These are phyloP conservation scores for Cladophialophora immunda DNA, from an alignment of 2,329 filamentous ascomycete genomes.

Conservation along the genomic window DNA sequence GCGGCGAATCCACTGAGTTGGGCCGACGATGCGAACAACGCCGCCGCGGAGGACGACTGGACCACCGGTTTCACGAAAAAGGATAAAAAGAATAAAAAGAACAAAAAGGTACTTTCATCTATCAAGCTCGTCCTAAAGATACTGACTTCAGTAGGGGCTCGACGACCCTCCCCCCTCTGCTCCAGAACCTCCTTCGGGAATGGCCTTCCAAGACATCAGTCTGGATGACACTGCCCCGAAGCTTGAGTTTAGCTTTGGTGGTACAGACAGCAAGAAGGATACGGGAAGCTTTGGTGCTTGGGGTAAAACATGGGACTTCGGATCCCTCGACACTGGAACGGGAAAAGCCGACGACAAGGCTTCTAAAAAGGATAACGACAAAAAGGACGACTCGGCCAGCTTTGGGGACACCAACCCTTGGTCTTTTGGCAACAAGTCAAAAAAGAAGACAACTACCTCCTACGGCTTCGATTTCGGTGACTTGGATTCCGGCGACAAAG, in stretches of 20 bases:
- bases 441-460: slow-evolving; percentile 48
- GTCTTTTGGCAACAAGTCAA: slow-evolving; percentile 48
- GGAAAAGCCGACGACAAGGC: slow-evolving; percentile 44
- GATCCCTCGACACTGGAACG: slow-evolving; percentile 46
- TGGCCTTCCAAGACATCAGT: slow-evolving; percentile 74
- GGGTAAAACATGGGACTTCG: slow-evolving; percentile 67
- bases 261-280: slow-evolving; percentile 52
- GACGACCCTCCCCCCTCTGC: slow-evolving; percentile 47
- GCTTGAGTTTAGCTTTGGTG: slow-evolving; percentile 64
- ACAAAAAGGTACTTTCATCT: slow-evolving; percentile 59
- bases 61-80: slow-evolving; percentile 55
- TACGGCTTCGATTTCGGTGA: slow-evolving; percentile 55
- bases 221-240: slow-evolving; percentile 68
- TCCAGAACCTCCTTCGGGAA: slow-evolving; percentile 49
- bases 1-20: slow-evolving; percentile 51
- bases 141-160: slow-evolving; percentile 39
- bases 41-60: slow-evolving; percentile 62
- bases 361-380: slow-evolving; percentile 42
- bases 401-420: slow-evolving; percentile 49
- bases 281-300: slow-evolving; percentile 63
- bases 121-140: neutral
- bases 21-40: slow-evolving; percentile 53
- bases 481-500: slow-evolving; percentile 52
- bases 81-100: slow-evolving; percentile 60
- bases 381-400: slow-evolving; percentile 41